Evolutionary conservation across 768 basidiomycete genomes (phyloP), one percentile per base, ranked within the genome.

Genomic region (Kwoniella bestiolae): DNA sequence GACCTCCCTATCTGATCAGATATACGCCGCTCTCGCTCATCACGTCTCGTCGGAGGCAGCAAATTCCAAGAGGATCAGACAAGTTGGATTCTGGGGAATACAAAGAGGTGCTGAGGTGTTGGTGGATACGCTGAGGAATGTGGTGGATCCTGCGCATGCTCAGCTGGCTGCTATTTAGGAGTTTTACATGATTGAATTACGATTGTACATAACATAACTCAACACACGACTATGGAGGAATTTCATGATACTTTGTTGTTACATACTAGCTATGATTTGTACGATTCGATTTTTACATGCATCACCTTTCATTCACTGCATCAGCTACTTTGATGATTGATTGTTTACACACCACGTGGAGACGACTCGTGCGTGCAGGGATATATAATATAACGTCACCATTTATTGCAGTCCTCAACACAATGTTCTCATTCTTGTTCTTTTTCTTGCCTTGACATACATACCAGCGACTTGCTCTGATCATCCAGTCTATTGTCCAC

Each of bases 81-180:
- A 89, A 3, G 93, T 99, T 69, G 90, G 92, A 66, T 83, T 92
- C 7, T 99, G 96, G 96, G 93, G 91, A 75, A 84, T 98, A 25
- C 94, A 96, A 80, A 89, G 91, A 86, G 94, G 94, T 0, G 92
- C 92, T 1, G 89, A 88, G 60, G 90, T 90, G n/a, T 86, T 94
- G 52, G 83, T 97, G 65, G 85, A 88, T 51, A 88, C 92, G 5
- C 82, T 97, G 47, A 84, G 90, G 60, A 89, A 85, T 47, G 85
- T 89, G 23, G 86, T 92, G 56, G 90, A 94, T 80, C 93, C 79
- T 7, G 68, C 75, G 7, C 79, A 80, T 69, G 73, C 66, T 18
- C 78, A 79, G 38, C 35, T 74, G 65, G 55, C 60, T 14, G 32
- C 66, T 16, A 38, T 34, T 4, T 53, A 53, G 28, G 7, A 12